Evolutionary conservation across 1,284 basidiomycete genomes (phyloP).

Genomic region (Sanghuangporus baumii): DNA sequence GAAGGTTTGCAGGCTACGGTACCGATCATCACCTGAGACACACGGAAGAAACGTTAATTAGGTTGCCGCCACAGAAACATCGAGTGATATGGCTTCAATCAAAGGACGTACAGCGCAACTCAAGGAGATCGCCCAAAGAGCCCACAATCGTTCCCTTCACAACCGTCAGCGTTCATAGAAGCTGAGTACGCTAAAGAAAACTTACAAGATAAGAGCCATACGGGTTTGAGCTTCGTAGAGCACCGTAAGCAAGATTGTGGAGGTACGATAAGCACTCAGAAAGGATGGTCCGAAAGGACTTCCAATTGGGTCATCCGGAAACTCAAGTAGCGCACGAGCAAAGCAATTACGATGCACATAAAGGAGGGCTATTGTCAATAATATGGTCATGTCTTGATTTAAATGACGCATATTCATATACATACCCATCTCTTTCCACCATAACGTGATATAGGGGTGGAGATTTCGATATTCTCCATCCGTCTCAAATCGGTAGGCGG

Average conservation of each 20-base stretch:
- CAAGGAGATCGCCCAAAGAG: slow-evolving; percentile 6
- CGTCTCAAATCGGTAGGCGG: background rate
- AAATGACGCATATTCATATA: background rate
- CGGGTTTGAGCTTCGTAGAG: background rate
- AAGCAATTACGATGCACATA: slow-evolving; percentile 21
- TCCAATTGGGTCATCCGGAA: slow-evolving; percentile 8
- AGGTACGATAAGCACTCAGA: slow-evolving; percentile 6
- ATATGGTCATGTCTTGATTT: background rate
- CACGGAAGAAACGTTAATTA: background rate
- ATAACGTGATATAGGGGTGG: background rate
- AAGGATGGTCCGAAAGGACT: slow-evolving; percentile 16
- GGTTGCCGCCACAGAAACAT: background rate
- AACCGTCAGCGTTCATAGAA: background rate
- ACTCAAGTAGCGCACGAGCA: slow-evolving; percentile 19
- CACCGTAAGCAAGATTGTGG: background rate
- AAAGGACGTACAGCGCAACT: slow-evolving; percentile 5
- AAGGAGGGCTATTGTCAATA: slow-evolving; percentile 14
- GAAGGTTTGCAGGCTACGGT: slow-evolving; percentile 19
- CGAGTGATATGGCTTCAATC: background rate
- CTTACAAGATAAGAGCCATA: background rate
- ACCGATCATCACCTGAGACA: slow-evolving; percentile 19
- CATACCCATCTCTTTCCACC: slow-evolving; percentile 2
- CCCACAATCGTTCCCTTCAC: background rate
- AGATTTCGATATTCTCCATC: slow-evolving; percentile 1
- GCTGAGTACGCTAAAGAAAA: background rate